Evolutionary conservation across 805 yeast species (phyloP).

Genomic region (Isabelozyma rhagii): DNA sequence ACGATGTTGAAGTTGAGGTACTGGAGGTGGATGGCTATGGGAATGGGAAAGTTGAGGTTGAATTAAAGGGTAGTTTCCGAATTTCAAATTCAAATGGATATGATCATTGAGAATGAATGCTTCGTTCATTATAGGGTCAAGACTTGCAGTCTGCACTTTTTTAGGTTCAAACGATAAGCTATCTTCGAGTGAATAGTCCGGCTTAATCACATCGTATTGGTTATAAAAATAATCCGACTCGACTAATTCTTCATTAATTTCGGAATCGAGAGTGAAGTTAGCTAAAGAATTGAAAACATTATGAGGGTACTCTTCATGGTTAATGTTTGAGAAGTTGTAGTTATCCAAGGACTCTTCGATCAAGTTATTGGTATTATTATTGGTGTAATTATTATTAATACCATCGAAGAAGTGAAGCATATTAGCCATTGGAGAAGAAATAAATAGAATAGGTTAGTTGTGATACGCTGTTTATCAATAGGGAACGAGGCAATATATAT

Average conservation of each 20-base stretch:
- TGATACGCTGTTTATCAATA: too few species aligned
- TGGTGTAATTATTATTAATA: background rate
- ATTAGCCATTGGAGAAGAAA: background rate
- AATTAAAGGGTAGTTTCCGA: background rate
- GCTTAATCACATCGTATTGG: background rate
- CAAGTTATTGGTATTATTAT: background rate
- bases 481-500: too few species aligned
- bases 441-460: background rate
- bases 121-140: background rate
- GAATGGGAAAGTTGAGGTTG: background rate
- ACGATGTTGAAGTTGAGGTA: background rate
- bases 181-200: background rate
- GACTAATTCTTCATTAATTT: background rate
- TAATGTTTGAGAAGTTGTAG: background rate
- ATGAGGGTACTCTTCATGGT: background rate
- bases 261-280: background rate
- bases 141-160: background rate
- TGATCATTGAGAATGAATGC: background rate
- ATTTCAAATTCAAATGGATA: background rate
- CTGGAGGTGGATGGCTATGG: background rate
- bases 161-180: background rate
- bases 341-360: background rate
- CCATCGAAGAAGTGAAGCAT: background rate
- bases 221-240: background rate
- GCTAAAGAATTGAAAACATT: background rate